Percentiles rank a stretch among this genome's conserved stretches.
These are phyloP conservation scores for Zea luxurians DNA, from an alignment of 176 grass and related monocot species.

Conservation along the genomic window DNA sequence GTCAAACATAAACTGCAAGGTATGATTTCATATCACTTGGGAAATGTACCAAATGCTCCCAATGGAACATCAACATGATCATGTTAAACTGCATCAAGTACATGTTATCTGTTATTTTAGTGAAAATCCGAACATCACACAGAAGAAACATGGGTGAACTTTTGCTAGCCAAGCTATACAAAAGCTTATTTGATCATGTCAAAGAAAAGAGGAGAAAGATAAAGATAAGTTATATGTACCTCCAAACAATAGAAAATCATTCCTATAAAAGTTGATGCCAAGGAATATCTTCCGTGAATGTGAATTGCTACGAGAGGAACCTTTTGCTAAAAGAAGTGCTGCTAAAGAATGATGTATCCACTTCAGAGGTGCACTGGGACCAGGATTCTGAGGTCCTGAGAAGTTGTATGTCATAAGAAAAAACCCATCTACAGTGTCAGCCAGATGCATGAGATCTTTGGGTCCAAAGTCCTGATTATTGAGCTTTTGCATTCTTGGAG, in stretches of 20 bases:
- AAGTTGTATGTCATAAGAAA: constrained; percentile 78
- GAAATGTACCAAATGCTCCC: no score
- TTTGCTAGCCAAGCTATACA: background rate
- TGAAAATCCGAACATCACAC: no score
- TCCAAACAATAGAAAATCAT: constrained; percentile 74
- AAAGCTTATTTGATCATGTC: constrained; percentile 16
- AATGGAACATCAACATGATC: no score
- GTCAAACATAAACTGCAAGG: no score
- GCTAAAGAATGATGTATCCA: no score
- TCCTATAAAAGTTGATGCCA: constrained; percentile 93
- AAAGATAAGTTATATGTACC: constrained; percentile 50
- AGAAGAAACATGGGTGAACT: no score
- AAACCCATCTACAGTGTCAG: constrained; percentile 72
- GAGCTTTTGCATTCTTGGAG: constrained; percentile 55
- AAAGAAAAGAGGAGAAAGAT: background rate
- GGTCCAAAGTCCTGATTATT: constrained; percentile 64
- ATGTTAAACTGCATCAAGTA: no score
- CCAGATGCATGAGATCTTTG: constrained; percentile 64
- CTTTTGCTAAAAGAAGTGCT: constrained; percentile 57
- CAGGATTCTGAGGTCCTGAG: no score
- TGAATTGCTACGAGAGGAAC: constrained; percentile 29
- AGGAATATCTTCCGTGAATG: constrained; percentile 72
- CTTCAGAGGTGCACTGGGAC: no score
- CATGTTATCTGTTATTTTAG: no score
- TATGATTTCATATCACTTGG: no score